Evolutionary conservation across 2,329 filamentous ascomycete genomes (phyloP).

Genomic region (Xenosphaeropsis pyriputrescens): DNA sequence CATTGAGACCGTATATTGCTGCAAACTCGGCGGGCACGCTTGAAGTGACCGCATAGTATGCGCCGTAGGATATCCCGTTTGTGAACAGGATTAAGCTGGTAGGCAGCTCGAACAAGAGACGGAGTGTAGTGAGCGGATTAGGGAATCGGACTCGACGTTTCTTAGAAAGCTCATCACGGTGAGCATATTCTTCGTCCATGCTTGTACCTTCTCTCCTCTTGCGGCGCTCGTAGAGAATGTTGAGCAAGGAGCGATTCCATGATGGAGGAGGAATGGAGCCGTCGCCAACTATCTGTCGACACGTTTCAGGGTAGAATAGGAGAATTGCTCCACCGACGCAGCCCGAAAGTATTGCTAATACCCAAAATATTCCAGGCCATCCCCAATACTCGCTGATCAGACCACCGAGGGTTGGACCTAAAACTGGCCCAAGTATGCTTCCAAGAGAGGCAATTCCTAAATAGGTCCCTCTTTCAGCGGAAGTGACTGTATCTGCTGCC

Average conservation of each 20-base stretch:
- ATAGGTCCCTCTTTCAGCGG: slow-evolving; percentile 41
- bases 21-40: slow-evolving; percentile 2
- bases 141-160: slow-evolving; percentile 4
- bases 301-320: slow-evolving; percentile 20
- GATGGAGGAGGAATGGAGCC: slow-evolving; percentile 19
- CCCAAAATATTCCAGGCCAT: slow-evolving; percentile 33
- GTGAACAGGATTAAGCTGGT: slow-evolving; percentile 1
- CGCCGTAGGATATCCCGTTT: slow-evolving; percentile 1
- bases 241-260: not conserved
- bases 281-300: slow-evolving; percentile 20
- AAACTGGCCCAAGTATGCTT: slow-evolving; percentile 11
- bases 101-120: slow-evolving; percentile 2
- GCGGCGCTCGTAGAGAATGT: not conserved
- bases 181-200: not conserved
- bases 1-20: slow-evolving; percentile 3
- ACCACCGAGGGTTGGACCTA: slow-evolving; percentile 32
- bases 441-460: slow-evolving; percentile 40
- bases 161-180: not conserved
- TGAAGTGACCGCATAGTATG: slow-evolving; percentile 1
- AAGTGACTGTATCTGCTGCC: slow-evolving; percentile 24
- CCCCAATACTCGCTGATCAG: slow-evolving; percentile 24
- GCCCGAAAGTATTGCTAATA: slow-evolving; percentile 26
- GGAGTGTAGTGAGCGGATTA: slow-evolving; percentile 16
- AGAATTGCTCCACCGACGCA: slow-evolving; percentile 19
- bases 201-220: not conserved